phyloP scores from a whole-genome alignment of 768 basidiomycete species.

The Hericium rajendrae region DNA sequence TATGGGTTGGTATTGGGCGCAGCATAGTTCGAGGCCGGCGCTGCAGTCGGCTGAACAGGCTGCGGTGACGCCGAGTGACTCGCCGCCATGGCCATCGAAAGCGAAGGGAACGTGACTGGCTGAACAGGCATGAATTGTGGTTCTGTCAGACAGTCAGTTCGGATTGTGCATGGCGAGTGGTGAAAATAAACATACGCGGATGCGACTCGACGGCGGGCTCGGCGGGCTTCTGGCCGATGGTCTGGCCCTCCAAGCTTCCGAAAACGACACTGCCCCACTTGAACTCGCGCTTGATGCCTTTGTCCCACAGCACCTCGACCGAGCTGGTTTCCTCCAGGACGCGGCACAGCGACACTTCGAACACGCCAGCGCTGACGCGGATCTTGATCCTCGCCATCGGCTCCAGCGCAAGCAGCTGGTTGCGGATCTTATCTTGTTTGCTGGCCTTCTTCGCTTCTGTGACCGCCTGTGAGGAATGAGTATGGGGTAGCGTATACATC shows the following conservation, averaged over 20 bases:
- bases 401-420: constrained; percentile 61
- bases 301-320: constrained; percentile 78
- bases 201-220: constrained; percentile 37
- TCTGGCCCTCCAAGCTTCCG: constrained; percentile 57
- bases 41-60: not conserved
- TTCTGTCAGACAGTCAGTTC: too few species aligned
- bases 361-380: constrained; percentile 73
- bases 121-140: not conserved
- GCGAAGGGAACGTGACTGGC: not conserved
- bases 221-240: constrained; percentile 61
- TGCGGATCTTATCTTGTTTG: constrained; percentile 65
- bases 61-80: not conserved
- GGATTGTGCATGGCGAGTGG: too few species aligned
- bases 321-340: constrained; percentile 60
- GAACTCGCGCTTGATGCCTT: constrained; percentile 63
- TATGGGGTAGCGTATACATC: not conserved
- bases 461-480: constrained; percentile 39
- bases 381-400: constrained; percentile 74
- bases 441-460: constrained; percentile 66
- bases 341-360: constrained; percentile 72
- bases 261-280: constrained; percentile 78
- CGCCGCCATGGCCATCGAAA: constrained; percentile 1
- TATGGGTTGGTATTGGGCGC: too few species aligned
- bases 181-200: constrained; percentile 21
- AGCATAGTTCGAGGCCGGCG: too few species aligned